Conservation (phyloP, 768 basidiomycete genomes). For the Clitopilus passeckerianus region DNA sequence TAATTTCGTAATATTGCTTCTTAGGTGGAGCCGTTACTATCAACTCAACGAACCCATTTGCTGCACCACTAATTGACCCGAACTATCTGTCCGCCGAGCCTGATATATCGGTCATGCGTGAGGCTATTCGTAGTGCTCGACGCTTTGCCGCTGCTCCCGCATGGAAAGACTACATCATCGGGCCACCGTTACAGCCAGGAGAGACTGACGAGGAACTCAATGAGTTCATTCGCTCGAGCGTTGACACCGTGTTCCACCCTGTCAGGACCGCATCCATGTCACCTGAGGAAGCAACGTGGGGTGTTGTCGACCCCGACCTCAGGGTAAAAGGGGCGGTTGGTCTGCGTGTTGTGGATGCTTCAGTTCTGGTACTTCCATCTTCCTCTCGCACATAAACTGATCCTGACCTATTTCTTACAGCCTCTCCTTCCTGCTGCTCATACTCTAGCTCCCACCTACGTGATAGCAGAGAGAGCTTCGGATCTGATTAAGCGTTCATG, state of each 20-base stretch:
- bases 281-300: conserved; percentile 6
- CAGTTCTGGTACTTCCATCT: conserved; percentile 5
- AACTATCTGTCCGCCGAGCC: conserved; percentile 16
- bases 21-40: conserved; percentile 21
- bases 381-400: neutral
- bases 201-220: conserved; percentile 5
- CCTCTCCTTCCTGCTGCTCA: conserved; percentile 9
- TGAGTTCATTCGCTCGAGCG: neutral
- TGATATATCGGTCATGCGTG: conserved; percentile 16
- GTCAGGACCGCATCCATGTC: conserved; percentile 13
- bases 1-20: no score
- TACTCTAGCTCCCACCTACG: conserved; percentile 9
- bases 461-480: conserved; percentile 10
- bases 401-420: neutral
- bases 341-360: conserved; percentile 9
- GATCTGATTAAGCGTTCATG: conserved; percentile 8
- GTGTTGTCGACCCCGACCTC: conserved; percentile 12
- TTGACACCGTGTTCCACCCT: neutral
- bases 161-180: conserved; percentile 13
- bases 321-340: conserved; percentile 8
- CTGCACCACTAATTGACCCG: conserved; percentile 35
- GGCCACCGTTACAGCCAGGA: conserved; percentile 1
- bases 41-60: conserved; percentile 33
- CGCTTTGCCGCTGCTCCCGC: conserved; percentile 15
- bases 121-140: conserved; percentile 12